Conservation (phyloP, 2,329 filamentous ascomycete species). For the Pseudogymnoascus destructans region DNA sequence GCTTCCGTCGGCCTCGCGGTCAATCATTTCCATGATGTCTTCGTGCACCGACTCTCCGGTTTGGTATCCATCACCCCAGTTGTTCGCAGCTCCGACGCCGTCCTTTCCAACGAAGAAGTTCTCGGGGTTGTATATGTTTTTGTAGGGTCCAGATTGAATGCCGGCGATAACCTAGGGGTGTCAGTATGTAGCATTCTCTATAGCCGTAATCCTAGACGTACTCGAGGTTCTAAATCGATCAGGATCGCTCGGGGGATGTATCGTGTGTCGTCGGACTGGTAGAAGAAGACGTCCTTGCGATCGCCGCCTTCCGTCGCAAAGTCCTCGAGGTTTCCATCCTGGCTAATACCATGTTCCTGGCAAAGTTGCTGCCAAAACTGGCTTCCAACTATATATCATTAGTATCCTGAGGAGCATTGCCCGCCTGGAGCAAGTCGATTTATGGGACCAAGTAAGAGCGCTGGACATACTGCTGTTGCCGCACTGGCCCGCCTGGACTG, state of each 20-base stretch:
- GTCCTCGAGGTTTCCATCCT: conserved; percentile 92
- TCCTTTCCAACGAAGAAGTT: conserved; percentile 97
- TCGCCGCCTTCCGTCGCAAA: conserved; percentile 97
- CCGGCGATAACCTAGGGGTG: conserved; percentile 59
- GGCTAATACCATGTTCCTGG: conserved; percentile 93
- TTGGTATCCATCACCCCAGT: conserved; percentile 95
- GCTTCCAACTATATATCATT: conserved; percentile 56
- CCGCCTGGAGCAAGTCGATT: not conserved
- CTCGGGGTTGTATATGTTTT: conserved; percentile 98
- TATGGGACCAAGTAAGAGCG: conserved; percentile 11
- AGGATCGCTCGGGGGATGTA: conserved; percentile 95
- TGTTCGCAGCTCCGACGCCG: conserved; percentile 89
- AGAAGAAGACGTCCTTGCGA: conserved; percentile 98
- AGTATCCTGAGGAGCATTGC: conserved; percentile 16
- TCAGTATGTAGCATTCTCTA: not conserved
- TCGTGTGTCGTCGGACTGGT: conserved; percentile 96
- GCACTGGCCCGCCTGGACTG: conserved; percentile 96
- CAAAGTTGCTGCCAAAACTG: conserved; percentile 99
- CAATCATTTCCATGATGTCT: conserved; percentile 99
- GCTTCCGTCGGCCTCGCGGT: conserved; percentile 93
- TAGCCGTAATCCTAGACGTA: conserved; percentile 28
- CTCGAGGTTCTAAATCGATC: conserved; percentile 85
- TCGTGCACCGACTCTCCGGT: conserved; percentile 86
- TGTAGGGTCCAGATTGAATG: conserved; percentile 88
- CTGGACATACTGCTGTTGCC: conserved; percentile 85